Base-by-base conservation (phyloP, 768 basidiomycete genomes). In the Antrodiella citrinella region DNA sequence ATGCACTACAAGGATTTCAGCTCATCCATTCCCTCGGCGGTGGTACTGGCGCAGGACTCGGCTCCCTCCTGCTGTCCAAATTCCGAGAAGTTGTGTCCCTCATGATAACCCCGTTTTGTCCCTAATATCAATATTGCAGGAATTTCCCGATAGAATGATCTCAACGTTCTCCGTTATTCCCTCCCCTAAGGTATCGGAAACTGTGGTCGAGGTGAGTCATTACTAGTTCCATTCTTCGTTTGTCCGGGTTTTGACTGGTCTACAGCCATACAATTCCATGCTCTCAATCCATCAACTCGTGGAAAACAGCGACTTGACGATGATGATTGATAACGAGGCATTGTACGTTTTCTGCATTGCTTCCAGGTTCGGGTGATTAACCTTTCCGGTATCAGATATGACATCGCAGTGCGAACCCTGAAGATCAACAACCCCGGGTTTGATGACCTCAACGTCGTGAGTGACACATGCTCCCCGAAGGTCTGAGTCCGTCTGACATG, bases 1-100 rank as follows among this genome's bases (percentile, higher is more conserved):
- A 98, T 38, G 78, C 82, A 7, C 72, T 97, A 18, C 94, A 98
- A 70, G 94, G 94, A 0, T 91, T 94, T 62, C 91, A 94, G 59
- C 65, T 93, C 44, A 66, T 92, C 9, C 91, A 95, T 56, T 91
- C 92, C 15, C 78, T 98, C 15, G 92, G 92, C 26, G 92, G 92
- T 53, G 92, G 92, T 30, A 94, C 89, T 2, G 92, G 91, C 30
- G 81, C 91, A 20, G 92, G 92, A 15, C 66, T 94, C 39, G 91
- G 91, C 35, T 84, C 82, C 50, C 70, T 94, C 40, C 69, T 94
- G 48, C 67, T 95, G 26, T 81, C 82, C 30, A 93, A 93, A 62
- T 68, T 93, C 52, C 78, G 88, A 47, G 91, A 93, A 70, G 88
- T 77, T 56, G 74, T 59, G 53, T 54, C 42, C 26, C 20, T 13